These are phyloP conservation scores for Tirmania nivea DNA, from an alignment of 495 filamentous ascomycete genomes.

Conservation along the genomic window DNA sequence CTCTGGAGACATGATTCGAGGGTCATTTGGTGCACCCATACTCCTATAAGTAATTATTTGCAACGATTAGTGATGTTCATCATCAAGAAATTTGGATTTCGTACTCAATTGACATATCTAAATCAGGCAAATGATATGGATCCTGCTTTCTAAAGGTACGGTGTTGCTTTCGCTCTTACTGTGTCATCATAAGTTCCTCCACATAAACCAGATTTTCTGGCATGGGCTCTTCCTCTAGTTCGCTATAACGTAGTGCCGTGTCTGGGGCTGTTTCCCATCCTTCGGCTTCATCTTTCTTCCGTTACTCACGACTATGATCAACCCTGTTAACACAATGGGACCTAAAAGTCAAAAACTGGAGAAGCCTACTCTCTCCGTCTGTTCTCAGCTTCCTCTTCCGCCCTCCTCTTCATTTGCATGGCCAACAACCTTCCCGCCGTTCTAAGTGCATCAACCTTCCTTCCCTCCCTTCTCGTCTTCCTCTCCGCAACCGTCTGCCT, in stretches of 20 bases:
- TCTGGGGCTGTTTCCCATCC: not conserved
- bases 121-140: conserved; percentile 75
- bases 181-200: conserved; percentile 64
- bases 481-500: conserved; percentile 66
- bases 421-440: conserved; percentile 82
- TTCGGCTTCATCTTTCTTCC: not conserved
- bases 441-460: conserved; percentile 73
- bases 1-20: conserved; percentile 80
- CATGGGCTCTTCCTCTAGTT: conserved; percentile 40
- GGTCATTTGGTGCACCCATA: conserved; percentile 80
- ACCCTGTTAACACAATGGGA: not conserved
- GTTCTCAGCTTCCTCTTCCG: conserved; percentile 58
- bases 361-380: conserved; percentile 28
- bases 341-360: not conserved
- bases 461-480: conserved; percentile 62
- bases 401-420: conserved; percentile 71
- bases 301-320: not conserved
- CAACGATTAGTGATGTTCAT: not conserved
- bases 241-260: conserved; percentile 4
- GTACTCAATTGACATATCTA: conserved; percentile 43
- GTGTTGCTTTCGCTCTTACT: conserved; percentile 46
- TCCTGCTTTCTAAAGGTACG: conserved; percentile 78
- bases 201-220: conserved; percentile 67
- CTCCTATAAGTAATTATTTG: conserved; percentile 18
- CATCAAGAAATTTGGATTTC: not conserved